Percentiles rank a stretch among this genome's conserved stretches.
Evolutionary conservation across 2,329 filamentous ascomycete species (phyloP).

Genomic region (Fusarium nelsonii): DNA sequence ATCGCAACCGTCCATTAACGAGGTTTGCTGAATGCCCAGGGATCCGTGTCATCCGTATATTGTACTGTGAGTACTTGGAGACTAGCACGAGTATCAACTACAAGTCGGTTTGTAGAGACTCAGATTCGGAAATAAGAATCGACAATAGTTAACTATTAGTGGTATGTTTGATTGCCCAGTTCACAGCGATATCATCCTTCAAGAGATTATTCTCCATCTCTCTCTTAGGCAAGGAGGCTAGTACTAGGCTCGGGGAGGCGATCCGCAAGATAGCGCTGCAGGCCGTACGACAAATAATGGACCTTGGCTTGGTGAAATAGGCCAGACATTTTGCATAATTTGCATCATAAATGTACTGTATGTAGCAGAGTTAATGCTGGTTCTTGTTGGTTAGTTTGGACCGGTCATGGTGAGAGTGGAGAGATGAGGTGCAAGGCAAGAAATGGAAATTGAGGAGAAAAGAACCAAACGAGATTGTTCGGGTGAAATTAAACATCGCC

Average conservation of each 20-base stretch:
- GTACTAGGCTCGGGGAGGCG: not conserved
- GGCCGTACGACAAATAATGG: conserved; percentile 4
- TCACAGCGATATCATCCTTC: conserved; percentile 3
- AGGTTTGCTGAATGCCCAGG: conserved; percentile 18
- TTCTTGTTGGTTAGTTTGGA: not conserved
- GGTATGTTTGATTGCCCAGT: too few relatives aligned
- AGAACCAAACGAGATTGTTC: conserved; percentile 1
- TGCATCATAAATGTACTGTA: not conserved
- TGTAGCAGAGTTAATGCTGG: not conserved
- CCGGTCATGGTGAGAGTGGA: conserved; percentile 6
- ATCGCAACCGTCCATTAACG: conserved; percentile 15
- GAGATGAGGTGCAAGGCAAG: not conserved
- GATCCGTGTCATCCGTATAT: conserved; percentile 18
- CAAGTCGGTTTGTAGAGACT: not conserved
- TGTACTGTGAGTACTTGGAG: not conserved
- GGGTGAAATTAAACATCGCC: conserved; percentile 4
- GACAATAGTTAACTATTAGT: conserved; percentile 7
- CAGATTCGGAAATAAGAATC: conserved; percentile 12
- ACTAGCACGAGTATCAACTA: not conserved
- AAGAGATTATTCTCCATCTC: conserved; percentile 6
- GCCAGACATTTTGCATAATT: not conserved
- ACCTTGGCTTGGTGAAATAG: not conserved
- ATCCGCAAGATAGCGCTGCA: conserved; percentile 6
- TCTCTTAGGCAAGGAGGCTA: conserved; percentile 10
- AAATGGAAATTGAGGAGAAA: conserved; percentile 19